Base-by-base conservation (phyloP, 176 grass and related monocot species). In the Eleusine indica region DNA sequence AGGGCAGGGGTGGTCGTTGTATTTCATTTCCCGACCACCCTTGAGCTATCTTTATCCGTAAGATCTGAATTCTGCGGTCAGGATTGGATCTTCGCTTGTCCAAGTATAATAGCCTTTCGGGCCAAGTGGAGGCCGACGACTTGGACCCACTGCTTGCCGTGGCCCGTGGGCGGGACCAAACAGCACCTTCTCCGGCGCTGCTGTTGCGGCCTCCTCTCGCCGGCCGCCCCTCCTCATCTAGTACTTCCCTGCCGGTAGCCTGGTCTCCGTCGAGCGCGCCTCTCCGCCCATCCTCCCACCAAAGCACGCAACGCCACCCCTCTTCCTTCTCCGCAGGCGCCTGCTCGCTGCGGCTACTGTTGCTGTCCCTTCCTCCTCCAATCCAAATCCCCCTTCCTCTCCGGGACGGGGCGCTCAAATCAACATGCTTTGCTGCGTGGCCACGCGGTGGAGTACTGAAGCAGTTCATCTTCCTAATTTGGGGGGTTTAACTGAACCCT, bases 401-500 rank as follows among this genome's bases (percentile, higher is more conserved):
- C 15, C 8, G 18, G 58, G 58, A 66, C 39, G 58, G 70, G 41
- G 48, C 5, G 3, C 43, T 37, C 35, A 35, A 7, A 15, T 66
- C n/a, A 46, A 0, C 9, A 8, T 10, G 9, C 44, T 8, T 8
- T 11, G 9, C 44, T 12, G 44, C 9, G 9, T 10, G 44, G 44
- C 65, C 47, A 14, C 17, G 7, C 46, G 60, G 22, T 12, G 9
- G 25, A 48, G 14, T 17, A 19, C 40, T 11, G 14, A 61, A 66
- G 41, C 60, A 66, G 61, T 64, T 13, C 22, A 64, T 3, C 7
- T 64, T 13, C 25, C 9, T 4, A 64, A 64, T 29, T 4, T 64
- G 25, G 28, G 61, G 76, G 61, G 66, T 79, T 79, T n/a, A 5
- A 47, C 60, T 8, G 60, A 66, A 79, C 43, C 77, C 72, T 35